Base-by-base conservation (phyloP, 805 yeast species). In the Zygosaccharomyces kombuchaensis region DNA sequence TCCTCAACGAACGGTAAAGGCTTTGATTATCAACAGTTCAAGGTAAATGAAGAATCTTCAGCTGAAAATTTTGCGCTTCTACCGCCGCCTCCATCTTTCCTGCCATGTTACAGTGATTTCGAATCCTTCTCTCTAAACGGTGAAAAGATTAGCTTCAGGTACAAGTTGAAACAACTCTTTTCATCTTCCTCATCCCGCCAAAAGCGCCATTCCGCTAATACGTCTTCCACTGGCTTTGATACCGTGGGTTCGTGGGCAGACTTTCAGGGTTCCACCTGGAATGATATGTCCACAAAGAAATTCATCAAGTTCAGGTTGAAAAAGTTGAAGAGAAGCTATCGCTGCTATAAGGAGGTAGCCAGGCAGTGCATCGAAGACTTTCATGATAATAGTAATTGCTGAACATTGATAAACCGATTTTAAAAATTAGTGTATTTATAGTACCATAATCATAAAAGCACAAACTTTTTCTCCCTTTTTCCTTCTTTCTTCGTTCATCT, bases 321-420 rank as follows among this genome's bases (percentile, higher is more conserved):
- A 26, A 54, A 55, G 31, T 35, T 52, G 19, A 56, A 47, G 39
- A 43, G 45, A 16, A 53, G 54, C 34, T 48, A 48, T 30, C 50
- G 44, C 10, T 55, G 54, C 36, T 55, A 44, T 35, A 51, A 49
- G 22, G 51, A 46, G n/a, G 47, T 55, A 23, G 58, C 56, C 16
- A 58, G 53, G 40, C 45, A 51, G 9, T 53, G 56, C 30, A 42
- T 53, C 10, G 52, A 54, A 9, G 62, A 58, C 40, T 39, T 54
- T 17, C 48, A 45, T 29, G 56, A 48, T 2, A 21, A 23, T 30
- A 40, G 45, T 37, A 55, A 26, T 45, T 49, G n/a, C 5, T 38
- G 23, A 38, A 9, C 4, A 22, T 19, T 16, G 26, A 22, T 12
- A 38, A 27, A 17, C 19, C 34, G n/a, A 36, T 34, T 30, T 21